These are phyloP conservation scores for Candida corydali DNA, from an alignment of 805 yeast species.

Conservation along the genomic window DNA sequence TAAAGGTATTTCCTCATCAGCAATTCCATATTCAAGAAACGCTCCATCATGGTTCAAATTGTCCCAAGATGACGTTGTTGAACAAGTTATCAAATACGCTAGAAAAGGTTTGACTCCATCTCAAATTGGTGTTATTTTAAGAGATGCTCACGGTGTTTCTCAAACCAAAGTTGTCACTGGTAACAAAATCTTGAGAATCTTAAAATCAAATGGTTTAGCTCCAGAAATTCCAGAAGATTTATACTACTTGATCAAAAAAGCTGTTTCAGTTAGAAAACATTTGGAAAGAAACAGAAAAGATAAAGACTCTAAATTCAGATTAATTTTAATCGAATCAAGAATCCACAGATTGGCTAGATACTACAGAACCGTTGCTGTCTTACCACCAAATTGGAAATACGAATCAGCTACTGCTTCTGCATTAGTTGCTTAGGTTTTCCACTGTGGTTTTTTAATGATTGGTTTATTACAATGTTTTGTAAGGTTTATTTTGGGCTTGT, in stretches of 20 bases:
- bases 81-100: slow-evolving; percentile 98
- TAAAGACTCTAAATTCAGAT: slow-evolving; percentile 99
- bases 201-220: slow-evolving; percentile 99
- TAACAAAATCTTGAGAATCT: slow-evolving; percentile 98
- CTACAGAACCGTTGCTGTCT: slow-evolving; percentile 99
- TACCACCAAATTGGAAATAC: slow-evolving; percentile 99
- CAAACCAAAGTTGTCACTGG: slow-evolving; percentile 97
- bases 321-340: slow-evolving; percentile 99
- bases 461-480: too few relatives aligned
- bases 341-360: slow-evolving; percentile 99
- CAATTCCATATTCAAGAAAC: slow-evolving; percentile 98
- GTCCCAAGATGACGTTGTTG: slow-evolving; percentile 91
- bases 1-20: slow-evolving; percentile 98
- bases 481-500: too few relatives aligned
- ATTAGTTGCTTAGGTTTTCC: slow-evolving; percentile 79
- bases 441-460: not conserved
- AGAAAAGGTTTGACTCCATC: slow-evolving; percentile 99
- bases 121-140: slow-evolving; percentile 97
- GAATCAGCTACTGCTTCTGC: slow-evolving; percentile 99
- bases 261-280: slow-evolving; percentile 99
- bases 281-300: slow-evolving; percentile 99
- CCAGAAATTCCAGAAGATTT: slow-evolving; percentile 99
- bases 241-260: slow-evolving; percentile 98
- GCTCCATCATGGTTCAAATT: slow-evolving; percentile 99
- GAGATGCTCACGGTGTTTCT: slow-evolving; percentile 99